phyloP scores from a whole-genome alignment of 306 rosid genomes.

The Calophaca sinica region DNA sequence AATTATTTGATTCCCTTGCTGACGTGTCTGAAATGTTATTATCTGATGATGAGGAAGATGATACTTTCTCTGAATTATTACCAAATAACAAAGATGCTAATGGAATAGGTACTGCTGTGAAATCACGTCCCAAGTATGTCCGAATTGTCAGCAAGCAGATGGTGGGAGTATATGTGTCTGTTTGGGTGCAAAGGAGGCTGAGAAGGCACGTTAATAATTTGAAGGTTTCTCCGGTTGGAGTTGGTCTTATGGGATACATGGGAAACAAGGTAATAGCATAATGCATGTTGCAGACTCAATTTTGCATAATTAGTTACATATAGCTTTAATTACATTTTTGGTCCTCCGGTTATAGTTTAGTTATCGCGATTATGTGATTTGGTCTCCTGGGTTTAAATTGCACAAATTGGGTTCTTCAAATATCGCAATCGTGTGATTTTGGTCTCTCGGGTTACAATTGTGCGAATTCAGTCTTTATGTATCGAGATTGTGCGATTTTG shows the following conservation, averaged over 20 bases:
- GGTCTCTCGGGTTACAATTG: too few relatives aligned
- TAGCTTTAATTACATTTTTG: too few relatives aligned
- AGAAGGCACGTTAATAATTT: slow-evolving; percentile 84
- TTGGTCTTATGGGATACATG: slow-evolving; percentile 98
- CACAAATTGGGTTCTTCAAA: too few relatives aligned
- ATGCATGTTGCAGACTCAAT: neutral
- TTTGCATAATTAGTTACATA: neutral
- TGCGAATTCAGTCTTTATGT: too few relatives aligned
- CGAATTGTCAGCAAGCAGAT: slow-evolving; percentile 92
- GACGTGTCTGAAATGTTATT: slow-evolving; percentile 52
- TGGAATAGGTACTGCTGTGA: slow-evolving; percentile 29
- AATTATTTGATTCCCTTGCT: slow-evolving; percentile 54
- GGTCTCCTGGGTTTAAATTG: too few relatives aligned
- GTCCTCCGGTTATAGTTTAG: too few relatives aligned
- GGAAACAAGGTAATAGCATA: slow-evolving; percentile 82
- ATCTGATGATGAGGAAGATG: slow-evolving; percentile 63
- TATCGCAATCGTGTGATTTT: too few relatives aligned
- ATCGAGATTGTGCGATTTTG: too few relatives aligned
- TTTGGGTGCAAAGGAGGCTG: slow-evolving; percentile 90
- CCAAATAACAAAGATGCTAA: slow-evolving; percentile 42
- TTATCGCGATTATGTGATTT: too few relatives aligned
- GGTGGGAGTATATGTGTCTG: slow-evolving; percentile 91
- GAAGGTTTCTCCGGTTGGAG: slow-evolving; percentile 91
- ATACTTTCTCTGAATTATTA: slow-evolving; percentile 55
- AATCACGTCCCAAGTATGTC: slow-evolving; percentile 62